Evolutionary conservation across 352 stramenopile genomes (phyloP), one percentile per base, ranked within the genome.

Genomic region (Phytopythium cucurbitacearum): DNA sequence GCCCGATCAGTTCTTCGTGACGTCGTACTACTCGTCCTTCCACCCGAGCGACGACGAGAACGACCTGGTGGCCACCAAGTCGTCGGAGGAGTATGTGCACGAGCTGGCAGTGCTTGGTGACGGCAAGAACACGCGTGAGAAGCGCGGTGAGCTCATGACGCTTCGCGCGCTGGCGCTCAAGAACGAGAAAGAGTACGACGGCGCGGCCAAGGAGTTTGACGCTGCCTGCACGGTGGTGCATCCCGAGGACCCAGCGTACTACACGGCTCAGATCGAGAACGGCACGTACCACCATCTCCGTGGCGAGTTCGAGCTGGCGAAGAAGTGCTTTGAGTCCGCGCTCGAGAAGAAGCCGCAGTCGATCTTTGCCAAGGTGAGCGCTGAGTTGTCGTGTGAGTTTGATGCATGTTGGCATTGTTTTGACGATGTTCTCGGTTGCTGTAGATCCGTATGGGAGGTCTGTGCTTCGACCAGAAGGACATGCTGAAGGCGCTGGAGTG

Each of bases 11-110:
- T 91, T 89, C 61, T 91, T 91, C 63, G 81, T 91, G 48, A 89
- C 78, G 39, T 91, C 81, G 48, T 91, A 91, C 68, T 91, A 87
- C 64, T 89, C 78, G n/a, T 91, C 81, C 32, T 91, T 91, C 68
- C 81, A 91, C 60, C 62, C 72, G 37, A 84, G 71, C 55, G 81
- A 91, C 64, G 81, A 89, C 51, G 76, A 91, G 57, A 89, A 76
- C 54, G 79, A 89, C 39, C 39, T 89, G 15, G 56, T 68, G 35
- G 74, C 71, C 0, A 66, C 85, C 13, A 80, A 87, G 58, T 73
- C 70, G 8, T 71, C 69, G 1, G 65, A 73, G 4, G 65, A 80
- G 51, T 91, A 91, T 64, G 79, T 76, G 35, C 49, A 40, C 12
- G 67, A 85, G 51, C 63, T 91, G 36, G 56, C 76, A 1, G 62